Conservation (phyloP, 2,329 filamentous ascomycete genomes). For the Fusarium guadeloupense region DNA sequence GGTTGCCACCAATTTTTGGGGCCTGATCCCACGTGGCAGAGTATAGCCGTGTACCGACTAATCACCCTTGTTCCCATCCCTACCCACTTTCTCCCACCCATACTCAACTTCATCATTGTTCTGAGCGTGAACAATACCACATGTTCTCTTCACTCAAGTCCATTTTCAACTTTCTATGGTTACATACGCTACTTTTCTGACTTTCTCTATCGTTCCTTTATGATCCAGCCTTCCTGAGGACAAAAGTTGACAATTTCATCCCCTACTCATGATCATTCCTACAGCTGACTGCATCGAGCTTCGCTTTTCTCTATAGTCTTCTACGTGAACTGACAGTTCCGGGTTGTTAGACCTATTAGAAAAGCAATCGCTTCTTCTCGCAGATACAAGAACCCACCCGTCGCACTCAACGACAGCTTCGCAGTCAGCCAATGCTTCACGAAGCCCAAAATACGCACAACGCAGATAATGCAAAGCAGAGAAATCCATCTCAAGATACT, state of each 20-base stretch:
- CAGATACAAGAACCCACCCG: not conserved
- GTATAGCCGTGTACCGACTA: not conserved
- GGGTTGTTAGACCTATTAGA: not conserved
- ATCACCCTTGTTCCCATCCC: not conserved
- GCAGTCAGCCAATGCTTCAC: not conserved
- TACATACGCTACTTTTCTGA: too few species aligned
- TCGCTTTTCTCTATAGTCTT: too few species aligned
- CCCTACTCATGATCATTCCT: not conserved
- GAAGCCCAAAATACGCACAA: not conserved
- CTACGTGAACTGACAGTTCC: too few species aligned
- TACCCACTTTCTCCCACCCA: not conserved
- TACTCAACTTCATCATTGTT: not conserved
- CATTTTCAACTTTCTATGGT: not conserved
- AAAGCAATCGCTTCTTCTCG: not conserved
- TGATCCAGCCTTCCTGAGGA: not conserved
- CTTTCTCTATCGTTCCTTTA: not conserved
- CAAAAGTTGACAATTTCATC: not conserved
- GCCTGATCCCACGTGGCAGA: not conserved
- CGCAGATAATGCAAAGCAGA: not conserved
- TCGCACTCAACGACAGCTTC: not conserved
- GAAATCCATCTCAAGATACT: not conserved
- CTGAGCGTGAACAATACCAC: not conserved
- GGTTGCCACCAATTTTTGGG: not conserved
- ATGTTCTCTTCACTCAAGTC: not conserved
- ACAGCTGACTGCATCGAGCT: not conserved